Evolutionary conservation across 163 green algal species (phyloP).

Genomic region (Chlorella variabilis): DNA sequence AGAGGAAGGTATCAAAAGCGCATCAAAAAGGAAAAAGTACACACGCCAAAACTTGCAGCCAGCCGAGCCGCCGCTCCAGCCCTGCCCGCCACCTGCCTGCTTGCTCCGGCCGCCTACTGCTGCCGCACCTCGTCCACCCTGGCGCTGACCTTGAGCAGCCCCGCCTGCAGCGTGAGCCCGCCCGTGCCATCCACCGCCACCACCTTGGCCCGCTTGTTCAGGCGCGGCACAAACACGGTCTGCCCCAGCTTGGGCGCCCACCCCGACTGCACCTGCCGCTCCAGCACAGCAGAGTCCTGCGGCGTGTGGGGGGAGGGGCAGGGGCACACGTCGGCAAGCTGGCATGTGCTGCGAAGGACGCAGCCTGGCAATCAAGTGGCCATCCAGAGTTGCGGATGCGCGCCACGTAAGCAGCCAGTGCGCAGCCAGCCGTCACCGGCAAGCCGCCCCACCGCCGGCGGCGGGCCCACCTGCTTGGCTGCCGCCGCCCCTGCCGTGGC

Average conservation of each 20-base stretch:
- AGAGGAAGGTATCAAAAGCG: background rate
- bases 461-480: background rate
- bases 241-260: slow-evolving; percentile 41
- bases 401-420: too few relatives aligned
- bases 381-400: too few relatives aligned
- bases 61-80: background rate
- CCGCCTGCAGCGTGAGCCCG: slow-evolving; percentile 35
- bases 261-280: slow-evolving; percentile 2
- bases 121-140: slow-evolving; percentile 34
- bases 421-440: background rate
- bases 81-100: background rate
- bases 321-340: too few relatives aligned
- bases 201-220: slow-evolving; percentile 38
- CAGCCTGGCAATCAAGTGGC: too few relatives aligned
- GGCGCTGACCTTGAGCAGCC: slow-evolving; percentile 37
- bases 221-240: slow-evolving; percentile 41
- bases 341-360: background rate
- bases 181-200: slow-evolving; percentile 19
- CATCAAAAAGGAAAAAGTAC: background rate
- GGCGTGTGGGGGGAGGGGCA: background rate
- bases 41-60: background rate
- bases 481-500: background rate
- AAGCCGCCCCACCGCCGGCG: background rate
- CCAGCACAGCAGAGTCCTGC: slow-evolving; percentile 1
- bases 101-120: background rate